Evolutionary conservation across 2,329 filamentous ascomycete genomes (phyloP).

Genomic region (Aspergillus udagawae): DNA sequence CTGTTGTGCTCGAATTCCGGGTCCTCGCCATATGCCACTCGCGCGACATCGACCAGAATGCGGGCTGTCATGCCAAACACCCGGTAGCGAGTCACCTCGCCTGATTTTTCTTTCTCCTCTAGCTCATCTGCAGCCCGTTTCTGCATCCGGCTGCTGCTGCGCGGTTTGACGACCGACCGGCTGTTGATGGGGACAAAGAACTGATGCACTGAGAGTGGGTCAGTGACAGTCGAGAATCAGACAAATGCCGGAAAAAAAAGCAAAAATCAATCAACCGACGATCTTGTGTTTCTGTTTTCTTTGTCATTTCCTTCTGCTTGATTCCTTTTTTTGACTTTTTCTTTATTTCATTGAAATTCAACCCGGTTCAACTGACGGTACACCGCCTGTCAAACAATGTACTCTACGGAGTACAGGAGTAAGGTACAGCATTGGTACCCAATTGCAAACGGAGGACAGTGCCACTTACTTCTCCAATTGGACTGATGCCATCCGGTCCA

Average conservation of each 20-base stretch:
- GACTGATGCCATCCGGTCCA: conserved; percentile 77
- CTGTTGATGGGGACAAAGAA: conserved; percentile 81
- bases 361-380: neutral
- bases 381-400: neutral
- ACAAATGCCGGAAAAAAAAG: neutral
- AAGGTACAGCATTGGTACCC: neutral
- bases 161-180: conserved; percentile 63
- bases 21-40: conserved; percentile 75
- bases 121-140: conserved; percentile 35
- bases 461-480: conserved; percentile 61
- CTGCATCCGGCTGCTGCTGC: conserved; percentile 38
- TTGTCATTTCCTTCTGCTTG: neutral
- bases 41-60: conserved; percentile 82
- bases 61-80: conserved; percentile 95
- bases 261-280: neutral
- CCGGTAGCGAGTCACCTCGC: conserved; percentile 60
- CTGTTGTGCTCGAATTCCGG: conserved; percentile 76
- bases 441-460: neutral
- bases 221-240: neutral
- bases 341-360: neutral
- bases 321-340: neutral
- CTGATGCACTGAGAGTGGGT: conserved; percentile 64
- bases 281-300: neutral
- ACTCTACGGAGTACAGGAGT: neutral
- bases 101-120: conserved; percentile 47